A percentile compares a stretch with the other conserved stretches of the same genome.
These are phyloP conservation scores for Nakazawaea holstii DNA, from an alignment of 805 yeast species.

Conservation along the genomic window DNA sequence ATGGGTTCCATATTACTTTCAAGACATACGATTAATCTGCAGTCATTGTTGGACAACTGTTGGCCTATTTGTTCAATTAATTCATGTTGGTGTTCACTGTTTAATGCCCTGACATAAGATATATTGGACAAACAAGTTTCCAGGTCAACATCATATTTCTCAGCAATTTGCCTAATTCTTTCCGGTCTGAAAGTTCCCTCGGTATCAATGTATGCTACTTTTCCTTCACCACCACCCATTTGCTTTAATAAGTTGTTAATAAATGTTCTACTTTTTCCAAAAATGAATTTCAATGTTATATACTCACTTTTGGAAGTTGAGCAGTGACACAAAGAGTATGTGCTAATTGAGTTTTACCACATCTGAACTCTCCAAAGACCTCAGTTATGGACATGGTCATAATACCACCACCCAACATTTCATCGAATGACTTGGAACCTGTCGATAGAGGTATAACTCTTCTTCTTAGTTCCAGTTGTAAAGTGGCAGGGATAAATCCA, in stretches of 20 bases:
- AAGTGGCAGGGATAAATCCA: conserved; percentile 72
- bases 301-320: conserved; percentile 51
- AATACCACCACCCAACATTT: conserved; percentile 68
- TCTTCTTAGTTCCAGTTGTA: conserved; percentile 59
- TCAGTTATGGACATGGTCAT: conserved; percentile 76
- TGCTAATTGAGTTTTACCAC: conserved; percentile 79
- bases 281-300: background rate
- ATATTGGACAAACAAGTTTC: conserved; percentile 66
- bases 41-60: conserved; percentile 63
- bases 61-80: conserved; percentile 61
- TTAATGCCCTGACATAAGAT: conserved; percentile 70
- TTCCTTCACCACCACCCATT: conserved; percentile 79
- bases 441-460: conserved; percentile 64
- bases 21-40: conserved; percentile 43
- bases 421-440: conserved; percentile 66
- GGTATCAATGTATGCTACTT: conserved; percentile 73
- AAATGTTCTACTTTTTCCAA: background rate
- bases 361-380: conserved; percentile 75
- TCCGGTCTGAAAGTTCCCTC: conserved; percentile 83
- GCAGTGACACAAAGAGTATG: conserved; percentile 76
- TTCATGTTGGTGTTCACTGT: conserved; percentile 77
- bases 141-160: conserved; percentile 62
- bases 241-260: conserved; percentile 20
- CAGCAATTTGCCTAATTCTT: conserved; percentile 58
- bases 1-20: too few species aligned